A percentile compares a stretch with the other conserved stretches of the same genome.
Evolutionary conservation across 2,329 filamentous ascomycete species (phyloP).

Genomic region (Mycosphaerella sp.): DNA sequence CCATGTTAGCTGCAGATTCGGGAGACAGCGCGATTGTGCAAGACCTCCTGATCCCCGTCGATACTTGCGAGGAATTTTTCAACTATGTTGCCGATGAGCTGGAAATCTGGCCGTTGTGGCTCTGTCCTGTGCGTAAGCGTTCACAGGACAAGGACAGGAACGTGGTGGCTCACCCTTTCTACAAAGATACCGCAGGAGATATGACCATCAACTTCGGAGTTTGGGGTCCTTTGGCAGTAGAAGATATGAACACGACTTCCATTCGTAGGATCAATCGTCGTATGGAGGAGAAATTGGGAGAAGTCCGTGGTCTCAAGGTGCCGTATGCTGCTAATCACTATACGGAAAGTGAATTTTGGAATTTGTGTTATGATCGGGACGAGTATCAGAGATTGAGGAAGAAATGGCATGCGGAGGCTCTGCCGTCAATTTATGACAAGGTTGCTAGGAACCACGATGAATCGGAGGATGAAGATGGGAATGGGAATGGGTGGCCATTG

Average conservation of each 20-base stretch:
- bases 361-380: conserved; percentile 48
- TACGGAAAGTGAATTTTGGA: conserved; percentile 63
- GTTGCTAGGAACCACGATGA: not conserved
- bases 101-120: conserved; percentile 52
- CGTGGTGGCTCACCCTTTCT: not conserved
- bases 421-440: conserved; percentile 51
- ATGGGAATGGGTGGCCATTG: not conserved
- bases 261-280: conserved; percentile 58
- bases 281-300: conserved; percentile 61
- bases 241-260: conserved; percentile 40
- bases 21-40: conserved; percentile 54
- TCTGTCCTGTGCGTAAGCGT: conserved; percentile 43
- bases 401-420: conserved; percentile 55
- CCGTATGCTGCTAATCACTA: conserved; percentile 82
- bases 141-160: not conserved
- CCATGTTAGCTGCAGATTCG: conserved; percentile 53
- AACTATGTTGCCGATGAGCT: conserved; percentile 44
- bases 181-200: not conserved
- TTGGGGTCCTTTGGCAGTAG: conserved; percentile 65
- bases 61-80: conserved; percentile 47
- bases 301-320: conserved; percentile 75
- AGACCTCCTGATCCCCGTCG: conserved; percentile 54
- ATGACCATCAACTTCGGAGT: conserved; percentile 51
- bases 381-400: conserved; percentile 57
- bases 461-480: not conserved